phyloP scores from a whole-genome alignment of 768 basidiomycete genomes.

The Tricholoma terreum region DNA sequence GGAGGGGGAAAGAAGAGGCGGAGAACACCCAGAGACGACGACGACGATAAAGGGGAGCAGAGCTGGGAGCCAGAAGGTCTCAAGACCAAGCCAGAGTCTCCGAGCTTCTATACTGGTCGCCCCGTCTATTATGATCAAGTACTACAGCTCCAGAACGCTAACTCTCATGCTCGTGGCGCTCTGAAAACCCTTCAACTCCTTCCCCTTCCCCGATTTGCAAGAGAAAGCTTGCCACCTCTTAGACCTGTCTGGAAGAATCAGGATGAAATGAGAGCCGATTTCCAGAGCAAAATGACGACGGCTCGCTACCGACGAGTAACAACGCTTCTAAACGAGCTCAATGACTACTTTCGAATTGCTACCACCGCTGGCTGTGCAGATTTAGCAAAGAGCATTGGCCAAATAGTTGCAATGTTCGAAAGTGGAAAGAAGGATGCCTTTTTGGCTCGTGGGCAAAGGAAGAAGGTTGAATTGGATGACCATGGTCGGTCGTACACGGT shows the following conservation, averaged over 20 bases:
- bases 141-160: constrained; percentile 59
- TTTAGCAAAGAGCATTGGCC: constrained; percentile 46
- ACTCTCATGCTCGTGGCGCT: constrained; percentile 51
- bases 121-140: constrained; percentile 74
- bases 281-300: constrained; percentile 61
- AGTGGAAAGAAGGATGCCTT: constrained; percentile 54
- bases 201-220: constrained; percentile 74
- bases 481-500: constrained; percentile 83
- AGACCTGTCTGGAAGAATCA: constrained; percentile 69
- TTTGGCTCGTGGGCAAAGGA: constrained; percentile 49
- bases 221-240: constrained; percentile 53
- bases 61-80: constrained; percentile 11
- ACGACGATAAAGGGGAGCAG: constrained; percentile 1
- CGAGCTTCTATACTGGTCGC: constrained; percentile 83
- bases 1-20: constrained; percentile 12
- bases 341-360: constrained; percentile 60
- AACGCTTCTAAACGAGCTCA: constrained; percentile 60
- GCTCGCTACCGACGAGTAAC: constrained; percentile 67
- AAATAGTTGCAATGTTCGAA: constrained; percentile 63
- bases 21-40: constrained; percentile 12
- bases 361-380: constrained; percentile 54
- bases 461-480: constrained; percentile 61
- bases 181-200: constrained; percentile 67
- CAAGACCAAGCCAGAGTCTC: constrained; percentile 52
- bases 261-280: constrained; percentile 51